Evolutionary conservation across 768 basidiomycete genomes (phyloP), one percentile per base, ranked within the genome.

Genomic region (Boletus edulis): DNA sequence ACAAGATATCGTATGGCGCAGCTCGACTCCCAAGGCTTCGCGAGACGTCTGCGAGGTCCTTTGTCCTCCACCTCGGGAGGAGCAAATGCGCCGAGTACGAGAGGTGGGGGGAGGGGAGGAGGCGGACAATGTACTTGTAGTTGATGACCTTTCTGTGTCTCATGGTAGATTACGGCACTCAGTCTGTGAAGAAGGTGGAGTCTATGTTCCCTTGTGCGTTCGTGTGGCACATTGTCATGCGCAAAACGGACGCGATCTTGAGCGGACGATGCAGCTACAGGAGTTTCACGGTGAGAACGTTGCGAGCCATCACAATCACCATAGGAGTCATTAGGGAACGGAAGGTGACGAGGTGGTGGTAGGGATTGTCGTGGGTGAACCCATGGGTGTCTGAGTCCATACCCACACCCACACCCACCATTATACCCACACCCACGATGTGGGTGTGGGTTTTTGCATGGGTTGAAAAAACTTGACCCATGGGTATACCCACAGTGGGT

Each of bases 71-170:
- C 72, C 68, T 67, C 60, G 71, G 72, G 72, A 71, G 70, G 76
- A 76, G 72, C 61, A 65, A 61, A 60, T 54, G 62, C 67, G 72
- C 69, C 69, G 63, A 64, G 62, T 62, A 71, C 70, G 70, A 66
- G 62, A 62, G 70, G 69, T 66, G 60, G 58, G 63, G 66, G 61
- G 56, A 63, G 69, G 71, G 66, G 67, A 75, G 63, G 72, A 76
- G 69, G 76, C 71, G 66, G 73, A 77, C 68, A 77, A 77, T 76
- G 76, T 77, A 77, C 76, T 76, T 61, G 65, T 60, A 64, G 76
- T 66, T 67, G 76, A 70, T 47, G 70, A 67, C 59, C 65, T 68
- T 58, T 67, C 70, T 48, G 64, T 46, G 56, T 68, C 70, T 34
- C 63, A 60, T 51, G 66, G 71, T 37, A 31, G 55, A 51, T 60